A percentile compares a stretch with the other conserved stretches of the same genome.
Evolutionary conservation across 2,329 filamentous ascomycete species (phyloP).

Genomic region (Monosporascus sp.): DNA sequence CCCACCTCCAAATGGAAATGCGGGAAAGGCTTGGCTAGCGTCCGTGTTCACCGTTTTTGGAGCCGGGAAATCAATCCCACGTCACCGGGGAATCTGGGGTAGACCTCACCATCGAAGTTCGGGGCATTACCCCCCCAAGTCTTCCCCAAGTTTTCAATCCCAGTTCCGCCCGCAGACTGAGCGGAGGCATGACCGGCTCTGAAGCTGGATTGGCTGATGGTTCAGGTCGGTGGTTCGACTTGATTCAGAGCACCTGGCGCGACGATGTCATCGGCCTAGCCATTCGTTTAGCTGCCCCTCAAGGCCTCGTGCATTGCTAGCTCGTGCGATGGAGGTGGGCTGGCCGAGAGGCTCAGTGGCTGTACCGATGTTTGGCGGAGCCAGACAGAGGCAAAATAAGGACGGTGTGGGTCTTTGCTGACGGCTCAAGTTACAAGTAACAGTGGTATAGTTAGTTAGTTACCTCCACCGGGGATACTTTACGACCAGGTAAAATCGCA

Average conservation of each 20-base stretch:
- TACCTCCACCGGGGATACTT: no score
- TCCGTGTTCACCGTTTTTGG: no score
- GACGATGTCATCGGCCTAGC: not conserved
- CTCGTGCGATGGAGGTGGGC: not conserved
- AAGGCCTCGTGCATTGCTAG: not conserved
- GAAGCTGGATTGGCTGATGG: not conserved
- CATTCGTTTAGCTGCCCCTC: not conserved
- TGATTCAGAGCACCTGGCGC: not conserved
- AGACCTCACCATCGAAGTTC: not conserved
- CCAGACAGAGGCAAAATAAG: no score
- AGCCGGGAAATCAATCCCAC: not conserved
- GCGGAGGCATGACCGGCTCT: not conserved
- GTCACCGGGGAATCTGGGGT: not conserved
- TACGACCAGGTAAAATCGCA: no score
- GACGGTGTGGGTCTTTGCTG: no score
- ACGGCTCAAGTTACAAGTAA: no score
- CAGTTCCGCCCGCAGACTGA: not conserved
- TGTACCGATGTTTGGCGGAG: no score
- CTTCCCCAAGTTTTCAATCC: not conserved
- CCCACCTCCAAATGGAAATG: constrained; percentile 7
- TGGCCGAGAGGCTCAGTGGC: not conserved
- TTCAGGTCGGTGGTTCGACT: not conserved
- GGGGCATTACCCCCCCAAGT: not conserved
- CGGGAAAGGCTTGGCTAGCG: not conserved
- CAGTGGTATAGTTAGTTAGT: no score